phyloP scores from a whole-genome alignment of 768 basidiomycete species.

The Crucibulum laeve region DNA sequence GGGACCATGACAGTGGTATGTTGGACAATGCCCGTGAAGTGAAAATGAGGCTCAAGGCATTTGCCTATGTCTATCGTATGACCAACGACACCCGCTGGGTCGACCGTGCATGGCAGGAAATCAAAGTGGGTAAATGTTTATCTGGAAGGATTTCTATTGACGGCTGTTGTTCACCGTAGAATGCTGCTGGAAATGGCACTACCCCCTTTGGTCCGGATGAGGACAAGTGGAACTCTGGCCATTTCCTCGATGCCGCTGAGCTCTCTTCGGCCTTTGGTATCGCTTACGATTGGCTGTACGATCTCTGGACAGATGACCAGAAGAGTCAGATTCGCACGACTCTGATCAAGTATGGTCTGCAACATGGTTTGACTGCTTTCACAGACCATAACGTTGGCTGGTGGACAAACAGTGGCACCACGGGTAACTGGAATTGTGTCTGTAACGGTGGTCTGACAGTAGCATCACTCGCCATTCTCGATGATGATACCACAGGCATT shows the following conservation, averaged over 20 bases:
- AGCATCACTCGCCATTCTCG: conserved; percentile 86
- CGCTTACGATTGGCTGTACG: conserved; percentile 96
- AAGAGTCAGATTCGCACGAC: conserved; percentile 62
- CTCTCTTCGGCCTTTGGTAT: conserved; percentile 85
- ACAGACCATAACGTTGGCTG: conserved; percentile 53
- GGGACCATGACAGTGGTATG: conserved; percentile 87
- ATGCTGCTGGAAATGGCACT: conserved; percentile 70
- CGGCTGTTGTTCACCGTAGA: conserved; percentile 32
- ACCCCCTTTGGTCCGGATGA: conserved; percentile 58
- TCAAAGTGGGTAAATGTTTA: conserved; percentile 52
- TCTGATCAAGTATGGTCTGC: conserved; percentile 77
- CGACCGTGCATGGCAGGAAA: conserved; percentile 79
- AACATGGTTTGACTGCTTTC: conserved; percentile 55
- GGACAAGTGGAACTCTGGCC: conserved; percentile 79
- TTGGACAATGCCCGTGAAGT: conserved; percentile 86
- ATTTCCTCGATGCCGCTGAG: conserved; percentile 95
- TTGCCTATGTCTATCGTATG: conserved; percentile 86
- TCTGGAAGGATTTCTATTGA: background rate
- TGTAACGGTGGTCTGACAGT: conserved; percentile 89
- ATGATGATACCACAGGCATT: conserved; percentile 72
- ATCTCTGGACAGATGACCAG: conserved; percentile 73
- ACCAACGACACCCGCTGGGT: conserved; percentile 91
- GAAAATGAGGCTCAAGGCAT: conserved; percentile 90
- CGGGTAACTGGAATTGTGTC: conserved; percentile 98
- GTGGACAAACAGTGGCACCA: conserved; percentile 71